Base-by-base conservation (phyloP, 2,329 filamentous ascomycete species). In the Aspergillus sp. region DNA sequence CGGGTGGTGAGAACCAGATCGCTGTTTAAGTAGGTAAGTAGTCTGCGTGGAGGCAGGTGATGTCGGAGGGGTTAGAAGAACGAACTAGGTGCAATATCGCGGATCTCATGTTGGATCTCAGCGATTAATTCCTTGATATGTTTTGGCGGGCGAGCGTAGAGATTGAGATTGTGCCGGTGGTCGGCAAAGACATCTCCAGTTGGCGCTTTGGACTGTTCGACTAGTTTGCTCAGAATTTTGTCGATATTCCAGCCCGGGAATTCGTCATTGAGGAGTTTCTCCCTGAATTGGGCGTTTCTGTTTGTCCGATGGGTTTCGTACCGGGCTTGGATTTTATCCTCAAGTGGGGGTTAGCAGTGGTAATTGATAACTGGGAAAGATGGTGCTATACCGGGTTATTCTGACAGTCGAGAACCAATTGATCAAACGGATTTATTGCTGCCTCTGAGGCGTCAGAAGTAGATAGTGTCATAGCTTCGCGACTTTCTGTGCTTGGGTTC, bases 101-200 rank as follows among this genome's bases (percentile, higher is more conserved):
- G 79, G 48, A 96, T 77, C 66, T 85, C 82, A 50, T 81, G 73
- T 73, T 97, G 93, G 31, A 97, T 76, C 56, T 83, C 82, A 2
- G 78, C 75, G 3, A 93, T 85, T 58, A 98, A 76, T 19, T 82
- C 76, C 46, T 88, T 80, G 17, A 97, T 80, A 64, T 88, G 85
- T 46, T 84, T 76, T 0, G 93, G 90, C 15, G 93, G 93, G 6
- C 93, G 82, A 3, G 90, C 91, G 91, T 92, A 97, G 69, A 97
- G 87, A 0, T 92, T 90, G 11, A 97, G 80, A 70, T 93, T 96
- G 68, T 96, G 83, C 41, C 93, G 82, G 43, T 85, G 84, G 70
- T 98, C 93, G 52, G 80, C 73, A 70, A 89, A 96, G 12, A 90
- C 82, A 6, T 81, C 74, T 1, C 83, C 83, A 44, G 87, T 50